Conservation (phyloP, 208 protist species). For the Leishmania lainsoni region DNA sequence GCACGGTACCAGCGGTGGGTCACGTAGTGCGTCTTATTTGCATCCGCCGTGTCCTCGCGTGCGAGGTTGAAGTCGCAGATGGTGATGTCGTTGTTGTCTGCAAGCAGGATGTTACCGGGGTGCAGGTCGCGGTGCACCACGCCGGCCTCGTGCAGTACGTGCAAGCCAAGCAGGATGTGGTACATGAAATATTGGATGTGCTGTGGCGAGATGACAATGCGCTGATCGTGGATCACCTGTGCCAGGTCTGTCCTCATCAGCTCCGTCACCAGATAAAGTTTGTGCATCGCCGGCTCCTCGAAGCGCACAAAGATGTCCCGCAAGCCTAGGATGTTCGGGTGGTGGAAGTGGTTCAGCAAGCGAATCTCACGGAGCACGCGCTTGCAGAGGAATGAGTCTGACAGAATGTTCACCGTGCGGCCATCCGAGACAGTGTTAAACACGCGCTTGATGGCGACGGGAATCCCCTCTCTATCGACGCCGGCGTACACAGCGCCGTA, state of each 20-base stretch:
- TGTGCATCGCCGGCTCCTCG: constrained; percentile 84
- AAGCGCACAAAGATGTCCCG: constrained; percentile 94
- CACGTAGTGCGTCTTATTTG: constrained; percentile 94
- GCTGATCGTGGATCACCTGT: constrained; percentile 95
- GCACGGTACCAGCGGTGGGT: constrained; percentile 97
- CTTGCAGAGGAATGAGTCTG: constrained; percentile 90
- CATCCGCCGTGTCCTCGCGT: constrained; percentile 80
- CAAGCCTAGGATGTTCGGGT: constrained; percentile 96
- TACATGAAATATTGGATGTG: constrained; percentile 97
- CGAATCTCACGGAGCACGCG: constrained; percentile 92
- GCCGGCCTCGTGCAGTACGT: constrained; percentile 91
- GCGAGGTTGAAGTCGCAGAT: constrained; percentile 98
- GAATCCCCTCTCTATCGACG: constrained; percentile 58
- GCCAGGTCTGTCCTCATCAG: constrained; percentile 94
- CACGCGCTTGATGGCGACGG: constrained; percentile 86
- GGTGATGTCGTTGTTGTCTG: constrained; percentile 94
- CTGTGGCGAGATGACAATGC: constrained; percentile 93
- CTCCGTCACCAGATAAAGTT: constrained; percentile 97
- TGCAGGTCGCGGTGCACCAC: constrained; percentile 94
- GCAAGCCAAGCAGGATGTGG: constrained; percentile 94
- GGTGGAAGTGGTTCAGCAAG: constrained; percentile 95
- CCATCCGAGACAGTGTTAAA: constrained; percentile 88
- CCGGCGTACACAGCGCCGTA: constrained; percentile 90
- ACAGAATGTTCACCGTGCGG: constrained; percentile 83
- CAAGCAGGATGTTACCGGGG: constrained; percentile 88